Base-by-base conservation (phyloP, 352 stramenopile genomes). In the Phytophthora cactorum region DNA sequence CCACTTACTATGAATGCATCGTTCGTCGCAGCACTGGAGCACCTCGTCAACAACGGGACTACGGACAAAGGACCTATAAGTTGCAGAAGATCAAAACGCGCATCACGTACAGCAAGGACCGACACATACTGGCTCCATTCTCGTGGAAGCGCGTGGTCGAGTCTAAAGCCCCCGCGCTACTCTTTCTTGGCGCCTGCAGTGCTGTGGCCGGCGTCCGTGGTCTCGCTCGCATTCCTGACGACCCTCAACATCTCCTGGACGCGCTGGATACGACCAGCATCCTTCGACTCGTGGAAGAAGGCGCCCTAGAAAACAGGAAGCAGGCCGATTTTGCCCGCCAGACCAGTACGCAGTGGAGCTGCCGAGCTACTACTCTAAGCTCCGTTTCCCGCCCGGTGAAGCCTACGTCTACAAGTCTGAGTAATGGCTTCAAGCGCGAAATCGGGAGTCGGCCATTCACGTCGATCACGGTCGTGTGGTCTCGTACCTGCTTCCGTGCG, bases 391-490 rank as follows among this genome's bases (percentile, higher is more conserved):
- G 9, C 6, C 15, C 3, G 27, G 46, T 12, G 9, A 45, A 25
- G 31, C 41, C 7, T 53, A 36, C 55, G 43, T 54, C 9, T 52
- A 32, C 3, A 46, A 29, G 12, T 49, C 47, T 2, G 58, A 53
- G 11, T 59, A 43, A 11, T 66, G 47, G 38, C 49, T 66, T 4
- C 38, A 66, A 15, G 28, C 9, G 17, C 15, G 15, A 50, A 66
- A 66, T 31, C 28, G 36, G 0, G 58, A 28, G 14, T 59, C 58
- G 0, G 27, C 49, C 12, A 17, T 59, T 11, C 58, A 59, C n/a
- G 39, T 59, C 14, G 47, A 59, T 11, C 58, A 59, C 25, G 58
- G 38, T 1, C 50, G 58, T 15, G 27, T 59, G 1, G 32, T 61
- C 5, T 34, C 41, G 7, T 68, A 52, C 12, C 51, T 68, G 2